Base-by-base conservation (phyloP, 768 basidiomycete species). In the Lentinula boryana region DNA sequence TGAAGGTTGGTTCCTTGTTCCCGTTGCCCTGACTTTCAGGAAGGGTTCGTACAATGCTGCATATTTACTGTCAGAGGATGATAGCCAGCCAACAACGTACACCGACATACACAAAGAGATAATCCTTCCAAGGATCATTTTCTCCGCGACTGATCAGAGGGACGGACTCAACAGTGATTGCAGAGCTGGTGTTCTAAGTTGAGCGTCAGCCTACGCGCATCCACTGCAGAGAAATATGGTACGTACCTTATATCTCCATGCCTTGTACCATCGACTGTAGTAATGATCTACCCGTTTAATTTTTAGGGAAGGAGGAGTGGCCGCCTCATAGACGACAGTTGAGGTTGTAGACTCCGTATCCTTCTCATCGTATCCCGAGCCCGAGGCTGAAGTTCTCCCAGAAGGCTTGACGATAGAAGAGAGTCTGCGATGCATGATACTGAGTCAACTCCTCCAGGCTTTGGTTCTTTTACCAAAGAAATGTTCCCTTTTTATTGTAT, bases 271-370 rank as follows among this genome's bases (percentile, higher is more conserved):
- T 62, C 76, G 71, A 66, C 80, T 84, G 68, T 80, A 85, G 64
- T 83, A 85, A 64, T 81, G 75, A 66, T 85, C 85, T 48, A 85
- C 79, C 1, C 82, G 80, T 67, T 85, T 85, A 68, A 85, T 72
- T 71, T 86, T 84, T 59, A 83, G 71, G 15, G 79, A 78, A 32
- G 80, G 79, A 5, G 74, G 69, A 58, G 80, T 71, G 2, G 78
- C 65, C 0, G 69, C 64, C 41, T 78, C 76, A 12, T 77, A 74
- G 38, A 67, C 70, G 27, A 69, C 72, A 10, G 75, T 64, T 0
- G 76, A 73, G 0, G 75, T 69, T 58, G 71, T 74, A 1, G 76
- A 78, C 59, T 76, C 72, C 2, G 66, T 60, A 32, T 77, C 77
- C n/a, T 60, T 41, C 31, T 68, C 63, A 13, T 68, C 63, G 10